Conservation (phyloP, 805 yeast genomes). For the Myxozyma geophila region DNA sequence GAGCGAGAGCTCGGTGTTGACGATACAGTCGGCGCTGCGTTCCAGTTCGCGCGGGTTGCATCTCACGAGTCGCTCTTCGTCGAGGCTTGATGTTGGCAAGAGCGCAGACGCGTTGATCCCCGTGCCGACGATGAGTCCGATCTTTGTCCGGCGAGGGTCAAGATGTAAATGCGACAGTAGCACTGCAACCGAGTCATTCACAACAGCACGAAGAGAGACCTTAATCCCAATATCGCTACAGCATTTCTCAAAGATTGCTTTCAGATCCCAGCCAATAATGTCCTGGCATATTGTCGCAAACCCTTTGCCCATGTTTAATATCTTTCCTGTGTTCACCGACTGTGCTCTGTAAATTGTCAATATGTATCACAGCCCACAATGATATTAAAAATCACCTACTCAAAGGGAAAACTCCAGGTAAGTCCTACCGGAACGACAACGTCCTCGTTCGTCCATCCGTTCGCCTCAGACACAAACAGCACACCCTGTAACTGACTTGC, state of each 20-base stretch:
- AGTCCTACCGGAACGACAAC: conserved; percentile 39
- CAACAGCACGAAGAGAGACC: conserved; percentile 75
- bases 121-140: conserved; percentile 90
- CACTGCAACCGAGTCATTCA: conserved; percentile 91
- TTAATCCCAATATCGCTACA: conserved; percentile 59
- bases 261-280: conserved; percentile 75
- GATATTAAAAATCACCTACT: conserved; percentile 16
- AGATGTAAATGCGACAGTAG: conserved; percentile 70
- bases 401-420: conserved; percentile 46
- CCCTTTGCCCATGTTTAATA: conserved; percentile 62
- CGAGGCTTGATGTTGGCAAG: conserved; percentile 68
- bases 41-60: conserved; percentile 44
- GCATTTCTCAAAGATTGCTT: conserved; percentile 66
- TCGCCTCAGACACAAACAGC: not conserved
- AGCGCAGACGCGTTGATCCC: conserved; percentile 80
- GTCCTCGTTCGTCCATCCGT: conserved; percentile 13
- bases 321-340: conserved; percentile 37
- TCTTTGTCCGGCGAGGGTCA: conserved; percentile 57
- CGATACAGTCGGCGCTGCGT: conserved; percentile 56
- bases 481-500: conserved; percentile 38
- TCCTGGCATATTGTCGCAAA: conserved; percentile 68
- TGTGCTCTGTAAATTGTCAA: conserved; percentile 27
- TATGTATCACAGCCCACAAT: not conserved
- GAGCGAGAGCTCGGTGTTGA: conserved; percentile 93
- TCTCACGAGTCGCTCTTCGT: conserved; percentile 64